phyloP scores from a whole-genome alignment of 108 stramenopile species.

The Epipyxis sp. region DNA sequence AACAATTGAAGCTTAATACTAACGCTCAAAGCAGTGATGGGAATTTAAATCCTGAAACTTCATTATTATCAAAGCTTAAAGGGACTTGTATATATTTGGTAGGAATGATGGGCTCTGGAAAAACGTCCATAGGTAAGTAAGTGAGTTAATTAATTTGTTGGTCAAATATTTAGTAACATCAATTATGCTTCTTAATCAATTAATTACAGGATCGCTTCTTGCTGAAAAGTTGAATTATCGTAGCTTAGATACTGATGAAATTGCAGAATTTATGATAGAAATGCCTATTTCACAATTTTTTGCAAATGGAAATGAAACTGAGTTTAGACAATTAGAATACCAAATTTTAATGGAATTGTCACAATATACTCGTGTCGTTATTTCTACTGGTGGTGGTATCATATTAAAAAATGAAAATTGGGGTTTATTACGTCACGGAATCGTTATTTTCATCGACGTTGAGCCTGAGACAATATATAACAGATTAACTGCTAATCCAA shows the following conservation, averaged over 20 bases:
- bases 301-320: slow-evolving; percentile 41
- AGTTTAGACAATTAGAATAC: slow-evolving; percentile 75
- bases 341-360: slow-evolving; percentile 74
- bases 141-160: slow-evolving; percentile 53
- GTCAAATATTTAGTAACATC: no score
- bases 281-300: slow-evolving; percentile 73
- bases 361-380: slow-evolving; percentile 73
- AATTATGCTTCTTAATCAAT: neutral
- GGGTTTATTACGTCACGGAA: slow-evolving; percentile 80
- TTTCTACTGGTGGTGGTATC: slow-evolving; percentile 78
- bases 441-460: slow-evolving; percentile 84
- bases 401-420: slow-evolving; percentile 70
- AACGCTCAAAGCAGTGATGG: no score
- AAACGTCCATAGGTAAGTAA: slow-evolving; percentile 70
- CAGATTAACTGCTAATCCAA: slow-evolving; percentile 56
- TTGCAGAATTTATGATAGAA: slow-evolving; percentile 68
- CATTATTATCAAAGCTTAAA: no score
- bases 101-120: slow-evolving; percentile 92
- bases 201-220: slow-evolving; percentile 4
- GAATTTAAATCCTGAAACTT: no score
- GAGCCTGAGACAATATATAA: slow-evolving; percentile 68
- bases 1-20: no score
- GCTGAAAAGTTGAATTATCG: slow-evolving; percentile 74
- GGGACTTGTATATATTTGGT: slow-evolving; percentile 85
- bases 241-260: slow-evolving; percentile 81